Evolutionary conservation across 371 early-diverging fungal species (phyloP), one percentile per base, ranked within the genome.

Genomic region (Mucor velutinosus): DNA sequence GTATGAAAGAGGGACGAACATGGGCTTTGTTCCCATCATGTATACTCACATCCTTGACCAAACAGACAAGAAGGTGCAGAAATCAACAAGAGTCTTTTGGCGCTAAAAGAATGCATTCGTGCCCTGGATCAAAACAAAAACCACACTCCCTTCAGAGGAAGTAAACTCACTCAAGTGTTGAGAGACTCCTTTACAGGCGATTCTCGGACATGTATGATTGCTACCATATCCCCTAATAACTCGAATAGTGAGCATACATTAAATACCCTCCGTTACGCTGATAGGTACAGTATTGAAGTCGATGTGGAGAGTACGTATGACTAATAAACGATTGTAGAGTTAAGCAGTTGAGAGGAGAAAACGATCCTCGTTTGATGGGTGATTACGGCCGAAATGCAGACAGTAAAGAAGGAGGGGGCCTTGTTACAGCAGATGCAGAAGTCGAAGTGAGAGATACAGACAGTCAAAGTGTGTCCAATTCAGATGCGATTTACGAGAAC

Each of bases 241-340:
- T 83, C 91, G 19, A 97, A 97, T 83, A 90, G 92, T 66, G 99
- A 99, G 66, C 98, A 99, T 79, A 94, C 99, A 0, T 83, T 99
- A 45, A 99, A 99, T 75, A 99, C 99, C 1, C 85, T 99, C 39
- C 89, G 99, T 56, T 99, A 99, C 79, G 99, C 99, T 2, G 96
- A 97, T 77, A 93, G 93, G 78, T 72, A 77, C 56, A 84, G 47
- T 19, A 45, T 19, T 5, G 14, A 23, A 5, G 11, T n/a, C 27
- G 5, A 14, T 14, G 11, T 4, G 4, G 27, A 11, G 11, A 3
- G 25, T 10, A 25, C 7, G 0, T 17, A 25, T 53, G 25, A 10
- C 3, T 25, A 10, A 27, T 27, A 4, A 23, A 0, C 14, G 5
- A 23, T 10, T 15, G 14, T 53, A 53, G 71, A 62, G 71, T 83